Evolutionary conservation across 2,329 filamentous ascomycete species (phyloP), one percentile per base, ranked within the genome.

Genomic region (Phoma sp.): DNA sequence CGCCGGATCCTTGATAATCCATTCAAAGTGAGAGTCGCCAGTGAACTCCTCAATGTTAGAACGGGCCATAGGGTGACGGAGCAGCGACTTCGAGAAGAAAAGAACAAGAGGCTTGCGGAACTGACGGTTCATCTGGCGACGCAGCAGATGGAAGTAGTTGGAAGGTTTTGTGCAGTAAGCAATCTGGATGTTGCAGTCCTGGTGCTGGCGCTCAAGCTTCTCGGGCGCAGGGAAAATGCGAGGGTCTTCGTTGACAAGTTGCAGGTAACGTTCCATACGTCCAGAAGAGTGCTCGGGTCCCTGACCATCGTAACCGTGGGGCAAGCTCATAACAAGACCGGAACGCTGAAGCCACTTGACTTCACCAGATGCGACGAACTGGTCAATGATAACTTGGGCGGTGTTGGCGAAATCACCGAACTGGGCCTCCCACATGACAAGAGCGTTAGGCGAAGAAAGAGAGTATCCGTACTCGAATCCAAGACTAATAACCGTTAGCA

Each of bases 371-470:
- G 95, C 94, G 69, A 99, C 89, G 80, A 99, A 99, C 80, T 99
- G 95, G 77, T 99, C 95, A 73, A 99, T 96, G 78, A 99, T 96
- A 77, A 92, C 96, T 80, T 99, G 95, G 38, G 95, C 94, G 73
- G 97, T 99, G 85, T 99, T 99, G 84, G 95, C 95, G 72, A 99
- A 99, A 79, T 99, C 95, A 83, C 95, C 95, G 72, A 99, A 99
- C 79, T 99, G 95, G 33, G 95, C 95, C 81, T 99, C 95, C 95
- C 95, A 99, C 88, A 99, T 96, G 68, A 99, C 94, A 24, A 99
- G 86, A 33, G 95, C 94, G 74, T 97, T 96, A 54, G 95, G 95
- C 27, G 95, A 98, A 25, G 93, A 96, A 58, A 99, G 82, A 3
- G 95, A 99, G 83, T 99, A 99, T 58, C 95, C 95, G 72, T 99